Base-by-base conservation (phyloP, 164 flowering plant genomes). In the Annona cherimola region DNA sequence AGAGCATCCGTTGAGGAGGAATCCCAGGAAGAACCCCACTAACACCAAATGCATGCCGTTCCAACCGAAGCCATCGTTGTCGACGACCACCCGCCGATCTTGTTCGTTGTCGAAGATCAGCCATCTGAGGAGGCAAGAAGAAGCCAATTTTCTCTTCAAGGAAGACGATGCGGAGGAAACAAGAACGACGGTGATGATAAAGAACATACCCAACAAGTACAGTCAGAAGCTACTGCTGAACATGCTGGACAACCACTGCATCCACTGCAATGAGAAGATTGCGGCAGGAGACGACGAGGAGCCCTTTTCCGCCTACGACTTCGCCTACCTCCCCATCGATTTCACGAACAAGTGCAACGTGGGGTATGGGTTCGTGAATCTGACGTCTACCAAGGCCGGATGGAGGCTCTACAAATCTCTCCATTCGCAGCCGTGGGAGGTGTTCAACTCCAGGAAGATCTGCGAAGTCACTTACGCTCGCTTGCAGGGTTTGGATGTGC, bases 331-430 rank as follows among this genome's bases (percentile, higher is more conserved):
- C 46, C 97, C 99, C 70, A 94, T 94, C 64, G 97, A 94, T 84
- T 94, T 94, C 90, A 86, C 85, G 99, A 94, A 94, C 88, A 94
- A 92, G 78, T 94, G 98, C 85, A 94, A 94, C 78, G 95, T 94
- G 74, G 97, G 98, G 68, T 94, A 94, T 80, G 98, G 97, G 77
- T 92, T 94, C 71, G 97, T 92, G 85, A 92, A 94, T 84, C 77
- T 92, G 81, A 94, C 97, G 0, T 81, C 97, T 2, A 94, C 98
- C 3, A 80, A 92, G 76, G 97, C 97, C 0, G 83, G 94, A 19
- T 78, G 78, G 87, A 88, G 94, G 77, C 84, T 94, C 5, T 88
- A 92, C 87, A 92, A 89, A 76, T 89, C 96, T 11, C 90, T 94
- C 67, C 93, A 94, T 62, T 81, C 72, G 69, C 95, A 87, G 63